A percentile compares a stretch with the other conserved stretches of the same genome.
phyloP scores from a whole-genome alignment of 148 eudicot species.

The Camellia japonica region DNA sequence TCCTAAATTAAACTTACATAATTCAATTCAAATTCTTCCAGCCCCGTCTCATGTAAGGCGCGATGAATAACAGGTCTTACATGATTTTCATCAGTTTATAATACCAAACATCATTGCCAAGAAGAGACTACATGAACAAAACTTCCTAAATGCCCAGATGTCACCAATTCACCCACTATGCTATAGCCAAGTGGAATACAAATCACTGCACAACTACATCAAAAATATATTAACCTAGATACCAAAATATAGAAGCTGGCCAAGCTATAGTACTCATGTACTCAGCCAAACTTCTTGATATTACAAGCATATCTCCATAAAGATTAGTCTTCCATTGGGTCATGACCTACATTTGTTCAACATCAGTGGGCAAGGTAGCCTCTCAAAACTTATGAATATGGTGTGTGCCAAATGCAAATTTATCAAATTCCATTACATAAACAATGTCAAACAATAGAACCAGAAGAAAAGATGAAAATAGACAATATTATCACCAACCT shows the following conservation, averaged over 20 bases:
- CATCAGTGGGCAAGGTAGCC: background rate
- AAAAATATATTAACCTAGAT: background rate
- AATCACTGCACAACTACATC: background rate
- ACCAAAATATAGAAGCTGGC: background rate
- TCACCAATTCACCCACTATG: background rate
- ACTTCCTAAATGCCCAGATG: background rate
- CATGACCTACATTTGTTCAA: background rate
- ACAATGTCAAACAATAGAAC: background rate
- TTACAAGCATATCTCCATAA: background rate
- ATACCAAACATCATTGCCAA: background rate
- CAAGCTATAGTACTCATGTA: background rate
- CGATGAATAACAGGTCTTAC: no score
- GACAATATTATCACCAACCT: constrained; percentile 31
- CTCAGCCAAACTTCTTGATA: background rate
- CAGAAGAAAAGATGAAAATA: constrained; percentile 4
- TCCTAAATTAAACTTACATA: no score
- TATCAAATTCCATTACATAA: background rate
- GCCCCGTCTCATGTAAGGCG: no score
- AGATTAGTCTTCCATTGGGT: constrained; percentile 3
- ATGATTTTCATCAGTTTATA: background rate
- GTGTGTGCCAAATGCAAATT: constrained; percentile 3
- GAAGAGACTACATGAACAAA: background rate
- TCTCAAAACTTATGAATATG: background rate
- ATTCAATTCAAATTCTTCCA: no score
- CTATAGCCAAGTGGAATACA: background rate